Evolutionary conservation across 352 stramenopile genomes (phyloP), one percentile per base, ranked within the genome.

Genomic region (Pythium dissotocum): DNA sequence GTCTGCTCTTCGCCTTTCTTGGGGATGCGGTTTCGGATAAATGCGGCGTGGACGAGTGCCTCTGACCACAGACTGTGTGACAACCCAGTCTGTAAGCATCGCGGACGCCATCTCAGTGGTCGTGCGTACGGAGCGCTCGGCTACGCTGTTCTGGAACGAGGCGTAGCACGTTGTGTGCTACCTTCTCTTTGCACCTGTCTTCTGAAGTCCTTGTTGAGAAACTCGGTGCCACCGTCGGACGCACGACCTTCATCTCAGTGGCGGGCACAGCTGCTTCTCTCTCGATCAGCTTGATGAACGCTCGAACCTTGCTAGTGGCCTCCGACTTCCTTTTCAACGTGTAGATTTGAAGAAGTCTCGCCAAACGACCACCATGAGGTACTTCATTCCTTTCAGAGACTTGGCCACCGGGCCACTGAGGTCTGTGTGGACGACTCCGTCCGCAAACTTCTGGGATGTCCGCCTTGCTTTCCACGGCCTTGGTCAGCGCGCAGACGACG

Each of bases 141-240:
- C 56, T 0, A 77, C 65, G 1, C 72, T 64, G 56, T 79, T 73
- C 59, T 79, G 69, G 26, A 21, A 66, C 12, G 58, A 63, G 7
- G 35, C 66, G 49, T 77, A 65, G 16, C 64, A 46, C 0, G 59
- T 6, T 2, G 69, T 73, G 35, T 53, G 28, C 33, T 77, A 3
- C 72, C 65, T 36, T 73, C 21, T 0, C 10, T 18, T 21, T 64
- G 9, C 1, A 68, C 30, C 6, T 55, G 30, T 0, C 51, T 33
- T 12, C 69, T 35, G 44, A 74, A 72, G 21, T 63, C 67, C 13
- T 54, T 51, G 46, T 71, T 76, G 1, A 70, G n/a, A 46, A 73
- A 68, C 55, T 78, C 72, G 14, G 46, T 53, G 7, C 69, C 72
- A 1, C 58, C 59, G 48, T 79, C 65, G 2, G 69, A 0, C 69